Base-by-base conservation (phyloP, 768 basidiomycete species). In the Mycena indigotica region DNA sequence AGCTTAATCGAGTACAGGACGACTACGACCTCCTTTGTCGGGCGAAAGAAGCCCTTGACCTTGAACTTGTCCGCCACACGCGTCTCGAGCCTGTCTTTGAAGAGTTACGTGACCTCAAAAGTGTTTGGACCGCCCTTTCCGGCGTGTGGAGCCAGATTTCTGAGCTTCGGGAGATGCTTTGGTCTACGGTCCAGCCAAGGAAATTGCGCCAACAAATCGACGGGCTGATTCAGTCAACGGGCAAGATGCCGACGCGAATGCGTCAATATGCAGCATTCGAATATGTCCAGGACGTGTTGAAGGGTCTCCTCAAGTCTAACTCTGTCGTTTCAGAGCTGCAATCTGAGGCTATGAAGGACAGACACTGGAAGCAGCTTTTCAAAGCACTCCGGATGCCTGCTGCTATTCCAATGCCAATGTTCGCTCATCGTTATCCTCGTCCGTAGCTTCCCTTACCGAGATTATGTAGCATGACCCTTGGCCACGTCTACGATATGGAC, bases 211-310 rank as follows among this genome's bases (percentile, higher is more conserved):
- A 95, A 67, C 91, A 93, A 62, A 87, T 99, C 53, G 96, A 99
- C 66, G 86, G 84, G n/a, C 80, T 98, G 45, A 74, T 98, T 51
- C 79, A 84, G 24, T 93, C 93, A n/a, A 98, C 96, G 23, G 93
- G 95, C 76, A 96, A 98, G 48, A 98, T 99, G 96, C 97, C 97
- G 1, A 96, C 93, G 32, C 82, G 95, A 59, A 99, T 98, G 97
- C 84, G 97, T 52, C 97, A 99, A 70, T 99, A 99, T 71, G 93
- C 95, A 8, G 97, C 97, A 0, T 99, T 98, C 68, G 97, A 98
- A 78, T 95, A 92, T 70, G 94, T 98, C 2, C 95, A 98, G 68
- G 96, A 99, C 40, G 82, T 88, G 21, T 79, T 99, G 53, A 84
- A 89, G 44, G 84, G 87, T 13, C 78, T 95, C 48, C 81, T 98